Percentiles rank a stretch among this genome's conserved stretches.
Conservation (phyloP, 768 basidiomycete genomes). For the Russula earlei region DNA sequence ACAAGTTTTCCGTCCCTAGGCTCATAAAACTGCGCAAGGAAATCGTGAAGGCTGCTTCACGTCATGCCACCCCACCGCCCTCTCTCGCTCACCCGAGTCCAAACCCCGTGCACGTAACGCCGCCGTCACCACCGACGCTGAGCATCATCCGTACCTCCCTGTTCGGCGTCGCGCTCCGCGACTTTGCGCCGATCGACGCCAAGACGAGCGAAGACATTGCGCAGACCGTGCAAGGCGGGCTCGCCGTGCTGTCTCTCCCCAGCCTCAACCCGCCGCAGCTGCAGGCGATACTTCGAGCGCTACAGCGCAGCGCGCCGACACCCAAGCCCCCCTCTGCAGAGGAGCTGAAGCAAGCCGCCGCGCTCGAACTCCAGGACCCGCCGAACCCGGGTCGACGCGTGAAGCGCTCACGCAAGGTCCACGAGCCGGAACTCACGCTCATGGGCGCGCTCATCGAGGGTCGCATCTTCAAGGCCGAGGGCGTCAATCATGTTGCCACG, state of each 20-base stretch:
- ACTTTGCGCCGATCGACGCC: constrained; percentile 43
- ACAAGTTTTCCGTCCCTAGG: constrained; percentile 60
- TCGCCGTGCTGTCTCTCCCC: constrained; percentile 58
- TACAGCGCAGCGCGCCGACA: constrained; percentile 57
- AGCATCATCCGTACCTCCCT: constrained; percentile 69
- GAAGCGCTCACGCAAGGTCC: constrained; percentile 45
- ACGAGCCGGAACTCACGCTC: constrained; percentile 59
- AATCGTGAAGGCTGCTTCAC: constrained; percentile 43
- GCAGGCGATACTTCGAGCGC: constrained; percentile 51
- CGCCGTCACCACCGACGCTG: constrained; percentile 37
- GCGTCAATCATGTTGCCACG: constrained; percentile 54
- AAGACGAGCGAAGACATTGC: constrained; percentile 44
- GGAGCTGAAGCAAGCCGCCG: constrained; percentile 39
- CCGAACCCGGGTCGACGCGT: constrained; percentile 61
- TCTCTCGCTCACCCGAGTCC: constrained; percentile 24
- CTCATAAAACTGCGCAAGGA: constrained; percentile 61
- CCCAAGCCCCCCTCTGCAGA: constrained; percentile 44
- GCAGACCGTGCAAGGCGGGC: constrained; percentile 45
- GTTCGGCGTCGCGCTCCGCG: constrained; percentile 68
- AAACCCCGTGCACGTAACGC: constrained; percentile 20
- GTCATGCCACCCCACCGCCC: constrained; percentile 29
- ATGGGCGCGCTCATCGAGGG: constrained; percentile 78
- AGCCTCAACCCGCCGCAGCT: constrained; percentile 66
- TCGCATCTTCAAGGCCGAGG: constrained; percentile 49
- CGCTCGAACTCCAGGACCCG: constrained; percentile 48